Evolutionary conservation across 768 basidiomycete species (phyloP).

Genomic region (Russula brevipes): DNA sequence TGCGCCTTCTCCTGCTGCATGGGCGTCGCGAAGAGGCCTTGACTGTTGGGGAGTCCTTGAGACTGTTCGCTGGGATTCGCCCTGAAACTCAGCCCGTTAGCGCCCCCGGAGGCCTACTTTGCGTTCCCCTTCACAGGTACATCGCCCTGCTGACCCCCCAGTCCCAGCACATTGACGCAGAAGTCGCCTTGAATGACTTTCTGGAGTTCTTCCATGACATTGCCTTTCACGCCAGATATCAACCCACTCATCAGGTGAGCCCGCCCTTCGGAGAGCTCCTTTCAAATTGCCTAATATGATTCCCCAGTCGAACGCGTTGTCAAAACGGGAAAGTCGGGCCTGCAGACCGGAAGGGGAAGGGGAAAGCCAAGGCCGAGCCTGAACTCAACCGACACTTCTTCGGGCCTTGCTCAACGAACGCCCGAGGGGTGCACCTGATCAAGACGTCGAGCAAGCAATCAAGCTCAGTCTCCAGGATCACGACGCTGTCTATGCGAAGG

Average conservation of each 20-base stretch:
- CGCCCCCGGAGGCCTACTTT: too few relatives aligned
- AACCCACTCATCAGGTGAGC: conserved; percentile 2
- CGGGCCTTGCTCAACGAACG: background rate
- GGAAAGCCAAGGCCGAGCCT: background rate
- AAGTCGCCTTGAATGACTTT: background rate
- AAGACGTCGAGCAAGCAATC: conserved; percentile 9
- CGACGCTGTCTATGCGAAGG: background rate
- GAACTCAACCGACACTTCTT: background rate
- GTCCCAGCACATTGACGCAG: background rate
- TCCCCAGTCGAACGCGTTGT: background rate
- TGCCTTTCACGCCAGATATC: background rate
- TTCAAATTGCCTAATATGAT: background rate
- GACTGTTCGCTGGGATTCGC: background rate
- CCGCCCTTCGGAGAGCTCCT: background rate
- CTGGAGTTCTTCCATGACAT: conserved; percentile 6
- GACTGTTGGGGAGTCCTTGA: background rate
- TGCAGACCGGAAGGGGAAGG: conserved; percentile 1
- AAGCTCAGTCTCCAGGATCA: conserved; percentile 19
- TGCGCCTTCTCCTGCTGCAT: background rate
- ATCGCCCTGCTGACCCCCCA: background rate
- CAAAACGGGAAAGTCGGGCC: background rate
- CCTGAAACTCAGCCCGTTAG: background rate
- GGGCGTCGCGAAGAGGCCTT: background rate
- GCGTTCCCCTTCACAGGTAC: background rate
- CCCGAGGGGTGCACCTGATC: background rate